Percentiles rank a stretch among this genome's conserved stretches.
These are phyloP conservation scores for Cordyceps militaris DNA, from an alignment of 2,329 filamentous ascomycete genomes.

Conservation along the genomic window DNA sequence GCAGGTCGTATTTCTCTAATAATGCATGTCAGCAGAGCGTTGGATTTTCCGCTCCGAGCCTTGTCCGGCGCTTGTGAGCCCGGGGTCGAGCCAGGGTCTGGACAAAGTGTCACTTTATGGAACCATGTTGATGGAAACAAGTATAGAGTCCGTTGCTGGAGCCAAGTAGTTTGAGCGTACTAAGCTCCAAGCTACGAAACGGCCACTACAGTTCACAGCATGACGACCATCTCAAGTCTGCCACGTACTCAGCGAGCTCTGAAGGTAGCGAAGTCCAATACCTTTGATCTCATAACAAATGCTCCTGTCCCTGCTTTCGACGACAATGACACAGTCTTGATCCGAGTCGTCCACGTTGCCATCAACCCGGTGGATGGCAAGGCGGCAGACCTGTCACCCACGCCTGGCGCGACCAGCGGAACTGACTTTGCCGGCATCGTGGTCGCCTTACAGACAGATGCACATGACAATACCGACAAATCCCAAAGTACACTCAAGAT, in stretches of 20 bases:
- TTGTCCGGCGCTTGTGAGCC: not conserved
- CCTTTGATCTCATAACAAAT: not conserved
- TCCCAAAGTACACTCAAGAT: not conserved
- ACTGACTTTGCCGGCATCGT: not conserved
- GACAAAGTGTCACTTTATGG: not conserved
- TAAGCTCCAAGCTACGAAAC: not conserved
- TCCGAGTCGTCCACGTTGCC: not conserved
- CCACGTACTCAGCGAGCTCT: not conserved
- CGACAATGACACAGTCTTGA: not conserved
- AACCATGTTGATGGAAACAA: too few relatives aligned
- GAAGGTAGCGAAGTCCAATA: not conserved
- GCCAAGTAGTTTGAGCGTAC: too few relatives aligned
- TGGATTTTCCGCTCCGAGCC: not conserved
- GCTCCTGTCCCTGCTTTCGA: not conserved
- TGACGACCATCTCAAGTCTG: not conserved
- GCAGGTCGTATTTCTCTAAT: not conserved
- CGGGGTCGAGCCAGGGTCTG: not conserved
- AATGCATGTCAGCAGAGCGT: not conserved
- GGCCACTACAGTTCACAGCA: too few relatives aligned
- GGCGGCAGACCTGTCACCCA: not conserved
- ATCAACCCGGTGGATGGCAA: constrained; percentile 11
- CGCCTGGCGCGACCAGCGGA: not conserved
- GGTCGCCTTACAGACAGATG: not conserved
- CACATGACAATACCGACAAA: not conserved
- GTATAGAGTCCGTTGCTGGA: too few relatives aligned